A percentile compares a stretch with the other conserved stretches of the same genome.
Evolutionary conservation across 805 yeast species (phyloP).

Genomic region (Ogataea pignaliae): DNA sequence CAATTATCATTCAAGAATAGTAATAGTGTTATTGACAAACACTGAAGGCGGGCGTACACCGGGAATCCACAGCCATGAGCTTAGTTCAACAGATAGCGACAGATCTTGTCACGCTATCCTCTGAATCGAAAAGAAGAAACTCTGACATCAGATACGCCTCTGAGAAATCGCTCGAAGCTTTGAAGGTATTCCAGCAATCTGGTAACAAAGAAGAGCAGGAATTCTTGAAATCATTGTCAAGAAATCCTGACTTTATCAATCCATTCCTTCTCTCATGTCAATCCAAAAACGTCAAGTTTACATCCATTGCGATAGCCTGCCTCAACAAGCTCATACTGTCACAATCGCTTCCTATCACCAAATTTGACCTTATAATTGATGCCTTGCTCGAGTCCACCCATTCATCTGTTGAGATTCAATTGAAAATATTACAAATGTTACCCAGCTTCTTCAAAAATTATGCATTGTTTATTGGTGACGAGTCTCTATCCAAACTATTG

Average conservation of each 20-base stretch:
- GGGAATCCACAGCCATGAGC: slow-evolving; percentile 30
- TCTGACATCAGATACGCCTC: slow-evolving; percentile 58
- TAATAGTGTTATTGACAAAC: no score
- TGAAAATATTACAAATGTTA: slow-evolving; percentile 77
- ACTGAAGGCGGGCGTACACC: no score
- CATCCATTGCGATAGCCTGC: slow-evolving; percentile 67
- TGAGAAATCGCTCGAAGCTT: slow-evolving; percentile 46
- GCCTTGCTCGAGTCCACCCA: slow-evolving; percentile 71
- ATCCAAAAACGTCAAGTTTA: slow-evolving; percentile 69
- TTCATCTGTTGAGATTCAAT: slow-evolving; percentile 75
- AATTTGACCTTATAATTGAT: slow-evolving; percentile 54
- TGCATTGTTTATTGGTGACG: slow-evolving; percentile 49
- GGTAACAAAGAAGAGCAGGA: slow-evolving; percentile 11
- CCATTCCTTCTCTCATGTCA: slow-evolving; percentile 75
- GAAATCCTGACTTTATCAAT: slow-evolving; percentile 49
- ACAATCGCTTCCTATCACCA: slow-evolving; percentile 49
- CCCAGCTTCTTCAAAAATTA: slow-evolving; percentile 72
- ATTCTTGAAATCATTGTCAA: slow-evolving; percentile 28
- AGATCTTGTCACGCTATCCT: slow-evolving; percentile 56
- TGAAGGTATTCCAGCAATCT: slow-evolving; percentile 30
- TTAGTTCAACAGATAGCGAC: slow-evolving; percentile 43
- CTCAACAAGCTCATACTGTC: slow-evolving; percentile 56
- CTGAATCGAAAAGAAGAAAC: slow-evolving; percentile 70
- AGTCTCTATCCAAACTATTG: slow-evolving; percentile 52
- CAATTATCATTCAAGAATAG: no score